Evolutionary conservation across 495 filamentous ascomycete species (phyloP).

Genomic region (Podospora appendiculata): DNA sequence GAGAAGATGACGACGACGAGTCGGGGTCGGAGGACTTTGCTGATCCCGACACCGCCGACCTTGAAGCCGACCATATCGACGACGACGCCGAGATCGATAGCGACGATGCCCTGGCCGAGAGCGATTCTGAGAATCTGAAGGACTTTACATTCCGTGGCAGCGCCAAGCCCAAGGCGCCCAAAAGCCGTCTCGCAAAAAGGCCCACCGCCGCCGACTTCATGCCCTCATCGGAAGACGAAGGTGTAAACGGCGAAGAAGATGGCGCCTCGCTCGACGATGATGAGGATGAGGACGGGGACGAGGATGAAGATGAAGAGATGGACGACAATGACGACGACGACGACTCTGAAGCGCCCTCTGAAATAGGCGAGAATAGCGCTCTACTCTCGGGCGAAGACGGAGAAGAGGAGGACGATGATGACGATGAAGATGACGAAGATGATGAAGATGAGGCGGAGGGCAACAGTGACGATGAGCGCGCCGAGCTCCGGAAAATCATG

Average conservation of each 20-base stretch:
- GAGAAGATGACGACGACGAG: conserved; percentile 19
- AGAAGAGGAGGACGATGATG: conserved; percentile 27
- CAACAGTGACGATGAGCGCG: conserved; percentile 28
- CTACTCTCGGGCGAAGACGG: conserved; percentile 13
- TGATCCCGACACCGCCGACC: conserved; percentile 38
- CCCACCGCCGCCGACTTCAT: conserved; percentile 44
- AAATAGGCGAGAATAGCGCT: conserved; percentile 27
- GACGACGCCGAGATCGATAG: conserved; percentile 54
- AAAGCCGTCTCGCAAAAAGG: conserved; percentile 22
- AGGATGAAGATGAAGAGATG: conserved; percentile 28
- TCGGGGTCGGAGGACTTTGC: conserved; percentile 34
- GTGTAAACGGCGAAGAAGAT: conserved; percentile 1
- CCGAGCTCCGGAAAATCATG: conserved; percentile 54
- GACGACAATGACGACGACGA: conserved; percentile 22
- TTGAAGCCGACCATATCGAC: conserved; percentile 37
- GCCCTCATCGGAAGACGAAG: conserved; percentile 36
- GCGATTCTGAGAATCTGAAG: conserved; percentile 53
- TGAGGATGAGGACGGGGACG: conserved; percentile 21
- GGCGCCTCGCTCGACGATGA: background rate
- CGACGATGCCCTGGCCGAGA: conserved; percentile 52
- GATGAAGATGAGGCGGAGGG: conserved; percentile 23
- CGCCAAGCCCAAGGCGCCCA: conserved; percentile 28
- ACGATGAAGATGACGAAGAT: conserved; percentile 27
- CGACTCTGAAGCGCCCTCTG: conserved; percentile 12
- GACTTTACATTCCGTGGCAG: conserved; percentile 48